These are phyloP conservation scores for Spergularia azorica DNA, from an alignment of 179 eudicot genomes.

Conservation along the genomic window DNA sequence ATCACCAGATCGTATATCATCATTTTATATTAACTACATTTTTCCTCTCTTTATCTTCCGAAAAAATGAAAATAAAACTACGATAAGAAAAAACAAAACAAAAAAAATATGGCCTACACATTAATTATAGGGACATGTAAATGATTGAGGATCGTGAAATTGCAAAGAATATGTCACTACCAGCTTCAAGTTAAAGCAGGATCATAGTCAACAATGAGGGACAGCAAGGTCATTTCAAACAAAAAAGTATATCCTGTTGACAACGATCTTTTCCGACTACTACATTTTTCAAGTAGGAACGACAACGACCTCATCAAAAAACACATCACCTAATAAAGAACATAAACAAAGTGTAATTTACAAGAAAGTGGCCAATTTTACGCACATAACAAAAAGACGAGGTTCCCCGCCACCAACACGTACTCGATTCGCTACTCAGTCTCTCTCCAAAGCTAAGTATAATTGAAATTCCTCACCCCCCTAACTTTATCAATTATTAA, in stretches of 20 bases:
- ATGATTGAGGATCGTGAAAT: conserved; percentile 13
- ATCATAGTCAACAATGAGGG: conserved; percentile 6
- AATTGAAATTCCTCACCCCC: not conserved
- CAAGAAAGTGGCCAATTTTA: not conserved
- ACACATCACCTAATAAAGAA: not conserved
- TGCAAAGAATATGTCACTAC: conserved; percentile 16
- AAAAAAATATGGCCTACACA: not conserved
- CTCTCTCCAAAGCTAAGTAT: not conserved
- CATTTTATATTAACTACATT: not conserved
- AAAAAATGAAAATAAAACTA: not conserved
- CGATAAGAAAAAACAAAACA: not conserved
- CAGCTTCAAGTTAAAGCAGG: conserved; percentile 5
- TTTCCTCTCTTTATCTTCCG: not conserved
- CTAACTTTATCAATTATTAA: not conserved
- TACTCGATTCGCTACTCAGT: not conserved
- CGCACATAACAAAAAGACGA: conserved; percentile 2
- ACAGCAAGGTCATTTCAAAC: conserved; percentile 14
- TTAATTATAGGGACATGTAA: not conserved
- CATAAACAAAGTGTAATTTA: not conserved
- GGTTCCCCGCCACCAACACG: not conserved
- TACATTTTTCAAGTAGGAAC: not conserved
- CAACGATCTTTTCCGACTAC: conserved; percentile 9
- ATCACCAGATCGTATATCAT: not conserved
- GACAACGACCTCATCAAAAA: not conserved
- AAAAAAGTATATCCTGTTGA: conserved; percentile 3